These are phyloP conservation scores for Suillus plorans DNA, from an alignment of 768 basidiomycete species.

Conservation along the genomic window DNA sequence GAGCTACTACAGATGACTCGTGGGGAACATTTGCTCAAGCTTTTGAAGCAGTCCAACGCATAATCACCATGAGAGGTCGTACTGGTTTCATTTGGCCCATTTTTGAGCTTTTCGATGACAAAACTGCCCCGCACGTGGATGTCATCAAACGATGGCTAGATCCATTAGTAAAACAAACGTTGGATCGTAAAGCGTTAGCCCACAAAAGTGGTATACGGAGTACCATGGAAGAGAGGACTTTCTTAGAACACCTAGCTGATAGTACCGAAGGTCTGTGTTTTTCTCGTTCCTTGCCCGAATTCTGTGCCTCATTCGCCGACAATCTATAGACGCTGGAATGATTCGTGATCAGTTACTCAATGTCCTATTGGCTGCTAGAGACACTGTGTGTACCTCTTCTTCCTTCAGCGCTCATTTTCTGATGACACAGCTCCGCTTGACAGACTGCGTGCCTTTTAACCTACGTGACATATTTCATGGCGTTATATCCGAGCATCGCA, in stretches of 20 bases:
- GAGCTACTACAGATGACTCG: constrained; percentile 55
- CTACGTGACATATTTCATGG: constrained; percentile 68
- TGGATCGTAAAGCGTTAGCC: constrained; percentile 44
- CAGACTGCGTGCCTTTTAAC: constrained; percentile 73
- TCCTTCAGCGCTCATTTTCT: neutral
- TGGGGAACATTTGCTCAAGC: constrained; percentile 57
- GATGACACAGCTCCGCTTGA: neutral
- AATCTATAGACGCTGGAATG: constrained; percentile 50
- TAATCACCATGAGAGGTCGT: constrained; percentile 34
- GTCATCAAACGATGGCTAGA: constrained; percentile 49
- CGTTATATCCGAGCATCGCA: constrained; percentile 58
- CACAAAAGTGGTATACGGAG: constrained; percentile 38
- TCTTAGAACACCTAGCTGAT: constrained; percentile 66
- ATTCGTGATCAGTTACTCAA: constrained; percentile 80
- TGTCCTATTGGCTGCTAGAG: constrained; percentile 73
- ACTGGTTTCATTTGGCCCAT: constrained; percentile 44
- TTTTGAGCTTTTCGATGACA: constrained; percentile 41
- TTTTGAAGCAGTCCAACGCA: constrained; percentile 40
- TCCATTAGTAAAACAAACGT: constrained; percentile 55
- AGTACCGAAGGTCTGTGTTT: constrained; percentile 55
- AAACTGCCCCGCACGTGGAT: constrained; percentile 33
- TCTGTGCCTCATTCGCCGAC: constrained; percentile 11
- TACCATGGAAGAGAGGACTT: constrained; percentile 53
- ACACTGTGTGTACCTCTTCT: constrained; percentile 54
- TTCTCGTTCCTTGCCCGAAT: neutral